Evolutionary conservation across 2,329 filamentous ascomycete genomes (phyloP).

Genomic region (Trichoderma atroviride): DNA sequence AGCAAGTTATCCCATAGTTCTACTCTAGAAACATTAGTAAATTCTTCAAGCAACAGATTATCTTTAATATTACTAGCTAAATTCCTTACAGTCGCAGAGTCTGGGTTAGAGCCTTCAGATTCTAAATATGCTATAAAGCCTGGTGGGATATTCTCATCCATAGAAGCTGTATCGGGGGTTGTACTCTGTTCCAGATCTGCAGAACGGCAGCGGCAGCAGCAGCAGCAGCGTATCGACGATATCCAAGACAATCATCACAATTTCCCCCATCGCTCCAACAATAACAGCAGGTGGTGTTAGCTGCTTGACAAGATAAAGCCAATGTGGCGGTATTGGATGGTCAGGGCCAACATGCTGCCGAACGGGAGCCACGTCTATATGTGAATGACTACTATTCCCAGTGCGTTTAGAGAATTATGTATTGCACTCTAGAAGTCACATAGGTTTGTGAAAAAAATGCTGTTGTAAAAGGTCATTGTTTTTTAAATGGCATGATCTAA

Average conservation of each 20-base stretch:
- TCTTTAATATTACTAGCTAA: too few species aligned
- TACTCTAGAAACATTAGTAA: too few species aligned
- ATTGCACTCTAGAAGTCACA: neutral
- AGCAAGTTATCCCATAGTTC: too few species aligned
- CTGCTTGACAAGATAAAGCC: neutral
- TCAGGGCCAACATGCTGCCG: neutral
- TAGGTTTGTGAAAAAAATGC: neutral
- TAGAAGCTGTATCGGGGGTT: too few species aligned
- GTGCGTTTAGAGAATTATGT: neutral
- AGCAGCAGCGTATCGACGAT: neutral
- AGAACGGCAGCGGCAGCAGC: too few species aligned
- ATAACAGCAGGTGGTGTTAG: neutral
- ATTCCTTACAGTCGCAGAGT: too few species aligned
- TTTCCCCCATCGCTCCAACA: neutral
- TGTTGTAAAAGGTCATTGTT: too few species aligned
- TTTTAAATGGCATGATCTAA: neutral
- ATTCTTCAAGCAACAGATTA: too few species aligned
- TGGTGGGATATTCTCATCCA: too few species aligned
- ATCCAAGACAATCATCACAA: neutral
- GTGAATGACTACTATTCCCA: neutral
- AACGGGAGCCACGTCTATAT: neutral
- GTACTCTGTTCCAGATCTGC: too few species aligned
- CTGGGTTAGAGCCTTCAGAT: too few species aligned
- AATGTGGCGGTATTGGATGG: neutral
- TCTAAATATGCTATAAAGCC: too few species aligned